phyloP scores from a whole-genome alignment of 768 basidiomycete genomes.

The Lactarius sanguifluus region DNA sequence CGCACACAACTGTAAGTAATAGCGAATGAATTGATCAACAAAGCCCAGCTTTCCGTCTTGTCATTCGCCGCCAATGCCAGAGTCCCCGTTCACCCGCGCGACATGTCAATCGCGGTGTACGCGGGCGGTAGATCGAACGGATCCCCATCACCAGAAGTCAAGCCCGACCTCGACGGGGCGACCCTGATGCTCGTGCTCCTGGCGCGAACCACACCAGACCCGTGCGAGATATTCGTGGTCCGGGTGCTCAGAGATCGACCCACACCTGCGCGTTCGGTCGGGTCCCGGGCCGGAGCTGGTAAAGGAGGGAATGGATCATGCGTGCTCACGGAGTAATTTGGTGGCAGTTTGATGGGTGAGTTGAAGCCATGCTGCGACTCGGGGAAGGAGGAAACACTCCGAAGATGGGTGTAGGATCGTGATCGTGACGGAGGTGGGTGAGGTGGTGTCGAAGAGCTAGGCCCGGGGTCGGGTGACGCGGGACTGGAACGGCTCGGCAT shows the following conservation, averaged over 20 bases:
- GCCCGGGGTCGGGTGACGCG: too few relatives aligned
- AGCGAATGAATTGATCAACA: neutral
- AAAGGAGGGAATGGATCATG: neutral
- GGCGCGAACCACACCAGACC: neutral
- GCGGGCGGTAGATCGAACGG: conserved; percentile 25
- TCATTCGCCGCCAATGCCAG: neutral
- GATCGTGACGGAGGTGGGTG: neutral
- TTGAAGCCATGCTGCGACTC: neutral
- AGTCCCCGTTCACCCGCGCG: neutral
- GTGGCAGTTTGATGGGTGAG: conserved; percentile 13
- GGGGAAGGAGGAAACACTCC: neutral
- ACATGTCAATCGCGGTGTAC: conserved; percentile 24
- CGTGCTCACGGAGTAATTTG: conserved; percentile 17
- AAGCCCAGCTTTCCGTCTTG: neutral
- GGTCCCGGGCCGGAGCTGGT: neutral
- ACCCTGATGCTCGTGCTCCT: conserved; percentile 5
- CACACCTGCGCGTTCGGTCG: neutral
- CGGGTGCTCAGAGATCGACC: conserved; percentile 9
- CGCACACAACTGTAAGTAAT: neutral
- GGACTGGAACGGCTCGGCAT: neutral
- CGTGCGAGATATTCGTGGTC: conserved; percentile 6
- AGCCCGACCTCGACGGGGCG: neutral
- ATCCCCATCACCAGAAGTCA: conserved; percentile 3
- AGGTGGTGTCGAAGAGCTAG: neutral
- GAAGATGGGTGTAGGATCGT: conserved; percentile 11